Conservation (phyloP, 768 basidiomycete genomes). For the Termitomyces sp. region DNA sequence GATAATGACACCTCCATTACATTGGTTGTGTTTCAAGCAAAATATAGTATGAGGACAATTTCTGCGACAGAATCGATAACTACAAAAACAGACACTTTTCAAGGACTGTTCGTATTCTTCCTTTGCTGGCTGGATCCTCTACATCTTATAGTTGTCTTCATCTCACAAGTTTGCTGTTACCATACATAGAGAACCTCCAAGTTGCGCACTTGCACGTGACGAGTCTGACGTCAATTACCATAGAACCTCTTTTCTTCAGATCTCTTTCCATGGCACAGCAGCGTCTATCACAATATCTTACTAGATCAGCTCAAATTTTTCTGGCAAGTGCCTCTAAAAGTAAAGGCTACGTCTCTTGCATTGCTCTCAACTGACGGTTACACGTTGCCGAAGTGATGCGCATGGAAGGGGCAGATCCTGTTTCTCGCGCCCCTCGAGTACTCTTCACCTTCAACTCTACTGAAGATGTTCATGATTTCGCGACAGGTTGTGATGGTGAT, state of each 20-base stretch:
- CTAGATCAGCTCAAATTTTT: constrained; percentile 31
- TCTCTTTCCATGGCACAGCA: constrained; percentile 21
- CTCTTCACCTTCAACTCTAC: constrained; percentile 60
- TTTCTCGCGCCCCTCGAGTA: constrained; percentile 53
- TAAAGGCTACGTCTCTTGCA: constrained; percentile 10
- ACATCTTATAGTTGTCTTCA: too few relatives aligned
- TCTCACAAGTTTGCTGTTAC: too few relatives aligned
- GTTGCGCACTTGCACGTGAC: constrained; percentile 2
- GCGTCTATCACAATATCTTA: constrained; percentile 30
- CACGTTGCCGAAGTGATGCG: constrained; percentile 44
- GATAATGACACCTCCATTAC: too few relatives aligned
- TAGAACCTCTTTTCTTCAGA: not conserved
- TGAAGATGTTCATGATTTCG: constrained; percentile 56
- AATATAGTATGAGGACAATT: too few relatives aligned
- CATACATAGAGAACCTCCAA: too few relatives aligned
- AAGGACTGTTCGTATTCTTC: too few relatives aligned
- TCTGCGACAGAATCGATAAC: too few relatives aligned
- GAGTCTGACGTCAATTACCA: not conserved
- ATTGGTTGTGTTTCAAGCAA: too few relatives aligned
- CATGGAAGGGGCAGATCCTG: constrained; percentile 72
- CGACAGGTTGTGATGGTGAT: constrained; percentile 82
- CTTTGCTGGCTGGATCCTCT: too few relatives aligned
- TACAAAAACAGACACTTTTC: too few relatives aligned
- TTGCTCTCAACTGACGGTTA: not conserved
- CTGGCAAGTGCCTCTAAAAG: constrained; percentile 28